phyloP scores from a whole-genome alignment of 2,329 filamentous ascomycete species.

The Cladosporium sphaerospermum region DNA sequence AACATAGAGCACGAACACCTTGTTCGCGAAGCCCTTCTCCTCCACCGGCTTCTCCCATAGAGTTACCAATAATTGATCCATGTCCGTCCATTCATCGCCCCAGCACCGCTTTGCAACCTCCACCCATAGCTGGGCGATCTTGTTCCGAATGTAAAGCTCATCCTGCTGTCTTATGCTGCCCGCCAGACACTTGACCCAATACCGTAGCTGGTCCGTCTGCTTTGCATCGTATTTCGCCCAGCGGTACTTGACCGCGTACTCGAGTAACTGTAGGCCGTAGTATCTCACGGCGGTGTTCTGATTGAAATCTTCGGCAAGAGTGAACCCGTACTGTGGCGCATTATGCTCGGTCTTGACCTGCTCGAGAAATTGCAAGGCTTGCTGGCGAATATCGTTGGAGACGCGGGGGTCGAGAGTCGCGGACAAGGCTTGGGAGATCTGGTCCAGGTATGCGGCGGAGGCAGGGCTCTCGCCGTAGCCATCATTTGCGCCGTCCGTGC shows the following conservation, averaged over 20 bases:
- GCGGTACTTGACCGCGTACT: slow-evolving; percentile 79
- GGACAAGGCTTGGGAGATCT: slow-evolving; percentile 78
- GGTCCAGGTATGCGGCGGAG: slow-evolving; percentile 41
- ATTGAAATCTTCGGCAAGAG: slow-evolving; percentile 66
- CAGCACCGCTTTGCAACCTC: slow-evolving; percentile 90
- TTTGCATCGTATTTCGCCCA: slow-evolving; percentile 68
- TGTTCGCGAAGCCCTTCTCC: slow-evolving; percentile 51
- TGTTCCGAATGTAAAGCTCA: slow-evolving; percentile 80
- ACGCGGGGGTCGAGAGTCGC: slow-evolving; percentile 80
- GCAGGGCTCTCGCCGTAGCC: slow-evolving; percentile 18
- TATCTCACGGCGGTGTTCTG: slow-evolving; percentile 82
- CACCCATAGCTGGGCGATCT: slow-evolving; percentile 89
- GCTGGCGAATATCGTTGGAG: slow-evolving; percentile 70
- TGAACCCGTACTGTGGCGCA: slow-evolving; percentile 79
- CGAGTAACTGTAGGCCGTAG: slow-evolving; percentile 86
- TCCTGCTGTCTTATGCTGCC: slow-evolving; percentile 65
- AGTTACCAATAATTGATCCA: slow-evolving; percentile 77
- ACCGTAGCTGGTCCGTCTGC: slow-evolving; percentile 62
- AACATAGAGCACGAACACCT: slow-evolving; percentile 81
- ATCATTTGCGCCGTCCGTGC: slow-evolving; percentile 15
- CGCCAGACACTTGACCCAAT: slow-evolving; percentile 74
- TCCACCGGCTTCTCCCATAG: slow-evolving; percentile 57
- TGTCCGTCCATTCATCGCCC: slow-evolving; percentile 80
- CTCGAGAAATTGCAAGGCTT: slow-evolving; percentile 83
- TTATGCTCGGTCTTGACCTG: slow-evolving; percentile 70